Evolutionary conservation across 2,329 filamentous ascomycete species (phyloP).

Genomic region (Cordyceps militaris): DNA sequence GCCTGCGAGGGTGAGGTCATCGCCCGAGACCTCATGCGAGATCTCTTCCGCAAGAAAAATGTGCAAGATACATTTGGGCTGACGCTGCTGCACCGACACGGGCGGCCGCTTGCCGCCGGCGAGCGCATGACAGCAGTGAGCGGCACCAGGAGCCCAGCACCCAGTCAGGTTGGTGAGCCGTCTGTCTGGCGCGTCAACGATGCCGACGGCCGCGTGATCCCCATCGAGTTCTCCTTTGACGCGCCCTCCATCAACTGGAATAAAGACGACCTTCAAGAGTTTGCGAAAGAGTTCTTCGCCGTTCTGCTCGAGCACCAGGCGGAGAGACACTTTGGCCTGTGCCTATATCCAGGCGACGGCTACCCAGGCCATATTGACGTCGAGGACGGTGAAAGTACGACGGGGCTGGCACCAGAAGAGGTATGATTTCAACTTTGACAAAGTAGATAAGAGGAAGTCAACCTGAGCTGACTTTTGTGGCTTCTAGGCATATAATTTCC

Average conservation of each 20-base stretch:
- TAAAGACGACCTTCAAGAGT: not conserved
- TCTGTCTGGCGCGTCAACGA: conserved; percentile 5
- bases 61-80: not conserved
- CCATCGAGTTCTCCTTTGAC: conserved; percentile 7
- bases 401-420: not conserved
- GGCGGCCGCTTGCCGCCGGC: not conserved
- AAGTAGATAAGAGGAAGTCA: not conserved
- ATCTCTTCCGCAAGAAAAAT: conserved; percentile 7
- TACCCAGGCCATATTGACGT: conserved; percentile 1
- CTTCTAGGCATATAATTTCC: not conserved
- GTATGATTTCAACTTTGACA: not conserved
- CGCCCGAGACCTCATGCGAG: not conserved
- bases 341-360: conserved; percentile 6
- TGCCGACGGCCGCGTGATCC: conserved; percentile 6
- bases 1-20: not conserved
- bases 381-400: not conserved
- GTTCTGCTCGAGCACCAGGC: not conserved
- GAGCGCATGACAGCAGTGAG: conserved; percentile 7
- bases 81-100: conserved; percentile 4
- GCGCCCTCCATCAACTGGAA: not conserved
- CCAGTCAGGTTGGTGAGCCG: not conserved
- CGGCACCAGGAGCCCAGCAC: not conserved
- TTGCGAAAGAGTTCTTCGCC: conserved; percentile 1
- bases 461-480: not conserved
- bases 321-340: not conserved